Base-by-base conservation (phyloP, 2,329 filamentous ascomycete genomes). In the Aspergillus sp. region DNA sequence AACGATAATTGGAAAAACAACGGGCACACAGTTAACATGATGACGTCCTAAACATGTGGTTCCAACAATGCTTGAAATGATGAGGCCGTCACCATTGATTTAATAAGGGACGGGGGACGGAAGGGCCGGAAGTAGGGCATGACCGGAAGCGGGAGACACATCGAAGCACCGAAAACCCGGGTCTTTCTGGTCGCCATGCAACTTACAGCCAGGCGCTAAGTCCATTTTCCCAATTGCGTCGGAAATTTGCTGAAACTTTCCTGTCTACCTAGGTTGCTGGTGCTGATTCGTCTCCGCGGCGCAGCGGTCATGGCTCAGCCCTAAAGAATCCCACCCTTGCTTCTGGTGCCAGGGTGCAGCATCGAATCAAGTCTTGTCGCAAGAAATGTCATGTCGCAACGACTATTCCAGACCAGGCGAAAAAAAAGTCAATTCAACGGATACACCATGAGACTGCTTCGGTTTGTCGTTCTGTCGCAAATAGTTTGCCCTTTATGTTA, bases 241-340 rank as follows among this genome's bases (percentile, higher is more conserved):
- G 8, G 9, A 30, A 37, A 1, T 15, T n/a, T 15, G 6, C 15
- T 37, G 34, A 13, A 37, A 37, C 5, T n/a, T 37, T n/a, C 34
- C 5, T 15, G 4, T n/a, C 5, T 15, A 9, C 3, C 13, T n/a
- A 37, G 34, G 34, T 37, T 13, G 34, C 13, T 15, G 34, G 4
- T 13, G n/a, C 12, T 37, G 15, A 37, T 30, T 9, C 27, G 27
- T 30, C 27, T 11, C 9, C 27, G 27, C 24, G 7, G 7, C 27
- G 9, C 9, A 30, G 27, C 9, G 27, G 27, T 30, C 9, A 30
- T 30, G 4, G 19, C 13, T 15, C 41, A 27, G 15, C 15, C 30
- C 27, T 44, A n/a, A 45, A 44, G 24, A 56, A 44, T 52, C 30
- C 33, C 45, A 56, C 51, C 59, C 59, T 57, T 59, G 47, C 55